Base-by-base conservation (phyloP, 2,329 filamentous ascomycete genomes). In the Calonectria naviculata region DNA sequence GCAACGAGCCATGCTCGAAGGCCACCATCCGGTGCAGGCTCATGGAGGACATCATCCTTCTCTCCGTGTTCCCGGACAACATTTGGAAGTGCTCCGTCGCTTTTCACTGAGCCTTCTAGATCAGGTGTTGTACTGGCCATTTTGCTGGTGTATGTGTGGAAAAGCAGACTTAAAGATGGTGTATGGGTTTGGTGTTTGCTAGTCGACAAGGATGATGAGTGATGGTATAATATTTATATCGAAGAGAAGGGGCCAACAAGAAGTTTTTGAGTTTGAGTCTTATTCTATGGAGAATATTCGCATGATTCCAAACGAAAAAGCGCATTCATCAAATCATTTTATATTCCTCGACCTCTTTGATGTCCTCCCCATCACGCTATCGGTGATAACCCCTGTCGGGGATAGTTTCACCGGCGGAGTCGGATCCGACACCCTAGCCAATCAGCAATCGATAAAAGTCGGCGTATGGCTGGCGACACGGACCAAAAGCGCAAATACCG, bases 1-100 rank as follows among this genome's bases (percentile, higher is more conserved):
- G 83, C 84, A 4, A 83, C 84, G 0, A 85, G 78, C 85, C 85
- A 87, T 5, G 84, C 84, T 72, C 79, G 58, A 28, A 82, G 13
- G 31, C 84, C 81, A 17, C 82, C 80, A 56, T 84, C 79, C 0
- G 83, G 83, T 0, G 74, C 71, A 12, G 41, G 24, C 1, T 28
- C 47, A 2, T 31, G 9, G 0, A 24, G 28, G 7, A 15, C 7
- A 8, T 44, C 19, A 1, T 67, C 0, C 10, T 71, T 70, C 3
- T 65, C 36, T 1, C 28, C 36, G 12, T 21, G 13, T 1, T 28
- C 8, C 0, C 21, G 5, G 0, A 31, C 8, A 1, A 8, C 2
- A 1, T 10, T 41, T 0, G 26, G 36, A 1, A 34, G 6, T 47
- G 21, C 28, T 1, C 46, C 52, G 15, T 52, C 60, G 9, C 42